phyloP scores from a whole-genome alignment of 805 yeast species.

The Starmera dryadoides region DNA sequence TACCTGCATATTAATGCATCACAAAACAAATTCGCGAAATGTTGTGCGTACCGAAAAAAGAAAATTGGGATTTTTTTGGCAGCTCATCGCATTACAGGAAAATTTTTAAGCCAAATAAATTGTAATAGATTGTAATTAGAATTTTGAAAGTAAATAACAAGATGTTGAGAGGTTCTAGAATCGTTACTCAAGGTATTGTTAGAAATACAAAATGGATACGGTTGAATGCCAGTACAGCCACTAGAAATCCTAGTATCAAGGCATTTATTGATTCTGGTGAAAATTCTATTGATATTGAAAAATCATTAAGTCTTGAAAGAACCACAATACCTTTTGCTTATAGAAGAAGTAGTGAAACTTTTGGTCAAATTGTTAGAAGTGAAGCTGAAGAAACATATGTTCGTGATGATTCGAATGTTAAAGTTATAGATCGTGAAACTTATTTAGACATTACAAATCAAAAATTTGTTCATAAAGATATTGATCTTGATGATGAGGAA shows the following conservation, averaged over 20 bases:
- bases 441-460: constrained; percentile 22
- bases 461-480: no score
- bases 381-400: constrained; percentile 27
- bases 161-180: no score
- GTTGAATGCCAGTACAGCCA: no score
- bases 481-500: neutral
- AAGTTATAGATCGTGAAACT: constrained; percentile 31
- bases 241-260: no score
- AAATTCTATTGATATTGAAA: neutral
- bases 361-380: constrained; percentile 35
- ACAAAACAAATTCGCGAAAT: no score
- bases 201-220: neutral
- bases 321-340: constrained; percentile 27
- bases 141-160: no score
- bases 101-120: no score
- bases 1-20: no score
- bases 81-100: no score
- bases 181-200: neutral
- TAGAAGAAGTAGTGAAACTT: constrained; percentile 30
- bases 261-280: neutral
- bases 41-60: no score
- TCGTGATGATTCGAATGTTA: constrained; percentile 18
- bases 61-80: no score
- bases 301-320: neutral
- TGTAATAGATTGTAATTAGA: no score